phyloP scores from a whole-genome alignment of 2,329 filamentous ascomycete genomes.

The Aschersonia sp. region DNA sequence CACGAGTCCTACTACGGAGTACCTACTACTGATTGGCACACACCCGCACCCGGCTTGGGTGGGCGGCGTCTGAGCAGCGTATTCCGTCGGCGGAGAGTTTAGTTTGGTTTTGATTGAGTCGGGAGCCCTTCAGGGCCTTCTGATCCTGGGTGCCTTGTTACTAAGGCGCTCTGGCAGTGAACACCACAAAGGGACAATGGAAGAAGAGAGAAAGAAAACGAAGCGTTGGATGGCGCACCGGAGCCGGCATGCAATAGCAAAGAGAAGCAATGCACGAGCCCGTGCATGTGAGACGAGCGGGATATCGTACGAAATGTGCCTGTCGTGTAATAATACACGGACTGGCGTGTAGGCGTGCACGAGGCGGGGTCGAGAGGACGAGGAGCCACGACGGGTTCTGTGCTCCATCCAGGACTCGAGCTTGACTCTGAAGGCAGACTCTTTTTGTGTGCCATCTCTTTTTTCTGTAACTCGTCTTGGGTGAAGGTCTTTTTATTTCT shows the following conservation, averaged over 20 bases:
- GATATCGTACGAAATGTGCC: not conserved
- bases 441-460: no score
- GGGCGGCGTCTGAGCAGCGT: no score
- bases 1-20: no score
- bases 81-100: not conserved
- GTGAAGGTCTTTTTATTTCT: no score
- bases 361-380: not conserved
- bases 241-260: no score
- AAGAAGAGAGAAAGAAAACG: not conserved
- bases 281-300: not conserved
- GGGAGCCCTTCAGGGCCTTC: not conserved
- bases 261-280: not conserved
- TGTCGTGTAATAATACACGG: not conserved
- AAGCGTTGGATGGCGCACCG: not conserved
- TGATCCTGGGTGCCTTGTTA: not conserved
- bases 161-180: not conserved
- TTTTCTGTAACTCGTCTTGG: no score
- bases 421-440: no score
- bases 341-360: not conserved
- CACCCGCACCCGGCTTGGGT: not conserved
- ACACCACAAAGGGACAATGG: not conserved
- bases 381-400: not conserved
- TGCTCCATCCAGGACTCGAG: not conserved
- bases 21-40: not conserved
- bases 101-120: not conserved